These are phyloP conservation scores for Pontederia crassipes DNA, from an alignment of 176 grass and related monocot genomes.

Conservation along the genomic window DNA sequence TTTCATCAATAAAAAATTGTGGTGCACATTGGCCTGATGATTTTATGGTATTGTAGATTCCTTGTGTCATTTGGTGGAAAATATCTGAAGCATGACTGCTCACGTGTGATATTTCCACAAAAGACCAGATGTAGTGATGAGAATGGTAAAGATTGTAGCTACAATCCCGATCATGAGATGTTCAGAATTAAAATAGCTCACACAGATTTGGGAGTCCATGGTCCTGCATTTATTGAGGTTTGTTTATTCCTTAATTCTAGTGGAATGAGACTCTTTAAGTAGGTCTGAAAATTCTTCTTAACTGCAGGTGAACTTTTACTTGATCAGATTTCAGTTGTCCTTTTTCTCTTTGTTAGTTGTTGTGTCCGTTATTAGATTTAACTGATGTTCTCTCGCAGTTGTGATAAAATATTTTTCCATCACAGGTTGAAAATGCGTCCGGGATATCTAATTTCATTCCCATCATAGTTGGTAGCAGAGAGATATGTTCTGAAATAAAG, in stretches of 20 bases:
- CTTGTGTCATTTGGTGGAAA: constrained; percentile 87
- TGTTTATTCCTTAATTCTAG: background rate
- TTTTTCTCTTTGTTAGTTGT: too few species aligned
- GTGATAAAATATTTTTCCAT: constrained; percentile 15
- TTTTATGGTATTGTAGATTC: constrained; percentile 49
- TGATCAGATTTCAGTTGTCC: background rate
- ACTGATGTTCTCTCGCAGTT: background rate
- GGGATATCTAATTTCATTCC: constrained; percentile 97
- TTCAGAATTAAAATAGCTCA: constrained; percentile 55
- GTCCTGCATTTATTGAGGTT: constrained; percentile 94
- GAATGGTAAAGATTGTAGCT: constrained; percentile 17
- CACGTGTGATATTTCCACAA: constrained; percentile 23
- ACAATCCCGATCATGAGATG: constrained; percentile 47
- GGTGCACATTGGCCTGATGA: background rate
- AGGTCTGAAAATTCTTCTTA: background rate
- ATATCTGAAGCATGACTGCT: constrained; percentile 64
- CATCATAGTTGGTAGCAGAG: constrained; percentile 64
- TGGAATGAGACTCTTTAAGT: background rate
- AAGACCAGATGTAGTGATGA: constrained; percentile 8
- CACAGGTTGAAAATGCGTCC: constrained; percentile 80
- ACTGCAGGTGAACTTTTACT: background rate
- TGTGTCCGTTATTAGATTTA: background rate
- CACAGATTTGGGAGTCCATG: constrained; percentile 37
- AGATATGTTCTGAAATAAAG: constrained; percentile 71
- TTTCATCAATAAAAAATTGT: constrained; percentile 6